Evolutionary conservation across 2,329 filamentous ascomycete genomes (phyloP), one percentile per base, ranked within the genome.

Genomic region (Sclerotinia nivalis): DNA sequence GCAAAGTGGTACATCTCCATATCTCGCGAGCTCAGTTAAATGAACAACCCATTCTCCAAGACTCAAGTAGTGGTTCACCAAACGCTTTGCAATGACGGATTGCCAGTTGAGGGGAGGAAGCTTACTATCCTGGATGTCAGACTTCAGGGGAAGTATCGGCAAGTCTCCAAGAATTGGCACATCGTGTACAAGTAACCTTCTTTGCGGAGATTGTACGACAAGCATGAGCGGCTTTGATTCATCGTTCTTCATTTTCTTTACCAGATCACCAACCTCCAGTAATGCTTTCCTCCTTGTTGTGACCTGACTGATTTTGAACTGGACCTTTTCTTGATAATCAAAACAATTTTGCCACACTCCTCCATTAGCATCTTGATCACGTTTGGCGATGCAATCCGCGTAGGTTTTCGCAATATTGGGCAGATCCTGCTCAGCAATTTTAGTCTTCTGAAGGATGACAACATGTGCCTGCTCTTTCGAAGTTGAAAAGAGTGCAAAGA

Each of bases 91-190:
- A 70, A 96, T 89, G 71, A 97, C 94, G 0, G 89, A 85, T 79
- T 98, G 96, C 96, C 96, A 99, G 2, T 93, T 94, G 22, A 99
- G 85, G 0, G 95, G 93, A 13, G 96, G 96, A 6, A 98, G 84
- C 50, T 93, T 91, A 79, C 92, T 93, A 77, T 99, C 96, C 0
- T 90, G 87, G 37, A 91, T 86, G 76, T 98, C 93, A 71, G 93
- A 91, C 76, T 91, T 91, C 61, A 99, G 85, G 0, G 91, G 87
- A 58, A 99, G 81, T 20, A 95, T 87, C 0, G 96, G 96, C 73
- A 97, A 91, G 50, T 97, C 94, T 68, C 89, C 91, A 28, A 98
- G 83, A 2, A 91, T 86, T 0, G 95, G 91, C 40, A 99, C 88
- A 73, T 97, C 93, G 73, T 97, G 93, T 18, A 93, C 85, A 2